Evolutionary conservation across 1,139 yeast genomes (phyloP), one percentile per base, ranked within the genome.

Genomic region (Yamadazyma diospyri): DNA sequence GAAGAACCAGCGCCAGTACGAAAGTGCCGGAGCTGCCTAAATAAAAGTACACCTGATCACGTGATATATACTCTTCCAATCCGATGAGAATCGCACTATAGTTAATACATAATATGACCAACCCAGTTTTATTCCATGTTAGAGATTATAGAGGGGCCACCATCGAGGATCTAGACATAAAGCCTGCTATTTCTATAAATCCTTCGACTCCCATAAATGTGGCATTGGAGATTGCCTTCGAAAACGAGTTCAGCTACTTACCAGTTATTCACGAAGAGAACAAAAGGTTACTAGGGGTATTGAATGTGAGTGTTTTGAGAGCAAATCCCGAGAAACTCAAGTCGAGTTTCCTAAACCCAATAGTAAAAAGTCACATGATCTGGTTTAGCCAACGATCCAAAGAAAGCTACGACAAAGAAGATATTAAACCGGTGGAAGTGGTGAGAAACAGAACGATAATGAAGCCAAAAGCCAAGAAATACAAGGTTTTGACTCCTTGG

Each of bases 111-210:
- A 13, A 23, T 23, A 32, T 22, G 30, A 19, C 27, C 5, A 29
- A 32, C n/a, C 39, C 39, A 16, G 34, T 37, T 2, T 46, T 58
- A 14, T 65, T 65, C 45, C 62, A 55, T 34, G 47, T 51, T 14
- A 50, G 60, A 33, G 74, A 69, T 47, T 69, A 69, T 42, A 57
- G 74, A 25, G 75, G 75, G 0, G 73, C 84, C 11, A 75, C 80
- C 1, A 69, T 78, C 8, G 83, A 78, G 48, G 84, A 78, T 45
- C 64, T 78, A 43, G 81, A 78, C 47, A 68, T 76, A 36, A 72
- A 71, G 30, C 83, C 82, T 1, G 83, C 83, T 21, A 58, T 76
- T 24, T 69, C 80, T 10, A 71, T 78, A 29, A 64, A 68, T 37
- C 81, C 82, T 0, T 51, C 63, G 9, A 73, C 79, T 6, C 61